Evolutionary conservation across 75 land plant genomes (phyloP).

Genomic region (Ceratopteris richardii): DNA sequence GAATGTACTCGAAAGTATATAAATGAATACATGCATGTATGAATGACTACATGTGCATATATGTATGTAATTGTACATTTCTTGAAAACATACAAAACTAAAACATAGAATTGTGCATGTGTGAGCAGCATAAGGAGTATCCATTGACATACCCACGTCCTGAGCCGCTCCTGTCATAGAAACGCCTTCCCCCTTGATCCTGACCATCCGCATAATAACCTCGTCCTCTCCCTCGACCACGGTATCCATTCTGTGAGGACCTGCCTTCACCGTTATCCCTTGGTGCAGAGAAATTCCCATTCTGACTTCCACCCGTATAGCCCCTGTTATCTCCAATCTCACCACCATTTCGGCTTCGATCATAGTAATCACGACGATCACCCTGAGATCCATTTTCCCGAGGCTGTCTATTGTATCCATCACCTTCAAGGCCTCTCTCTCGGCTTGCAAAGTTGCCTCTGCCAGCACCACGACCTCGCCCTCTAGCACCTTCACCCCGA

Average conservation of each 20-base stretch:
- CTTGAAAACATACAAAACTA: too few species aligned
- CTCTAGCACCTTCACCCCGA: conserved; percentile 38
- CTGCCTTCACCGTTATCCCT: conserved; percentile 40
- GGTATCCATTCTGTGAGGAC: conserved; percentile 28
- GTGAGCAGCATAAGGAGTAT: conserved; percentile 24
- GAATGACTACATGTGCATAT: too few species aligned
- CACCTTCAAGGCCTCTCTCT: conserved; percentile 26
- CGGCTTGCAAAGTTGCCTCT: conserved; percentile 44
- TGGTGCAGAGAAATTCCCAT: conserved; percentile 30
- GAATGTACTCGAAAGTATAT: too few species aligned
- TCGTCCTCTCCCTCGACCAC: conserved; percentile 61
- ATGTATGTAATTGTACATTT: too few species aligned
- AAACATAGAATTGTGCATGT: too few species aligned
- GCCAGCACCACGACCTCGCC: conserved; percentile 45
- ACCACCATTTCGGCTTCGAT: conserved; percentile 27
- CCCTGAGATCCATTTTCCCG: conserved; percentile 13
- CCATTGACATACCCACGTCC: conserved; percentile 54
- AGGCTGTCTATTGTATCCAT: conserved; percentile 9
- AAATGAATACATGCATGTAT: too few species aligned
- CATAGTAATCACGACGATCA: conserved; percentile 17
- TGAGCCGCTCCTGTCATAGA: conserved; percentile 84
- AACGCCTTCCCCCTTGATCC: conserved; percentile 47
- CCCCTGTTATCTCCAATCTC: conserved; percentile 23
- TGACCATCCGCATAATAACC: conserved; percentile 39
- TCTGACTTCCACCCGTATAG: conserved; percentile 16